Conservation (phyloP, 2,329 filamentous ascomycete species). For the Diaporthe ampelina region DNA sequence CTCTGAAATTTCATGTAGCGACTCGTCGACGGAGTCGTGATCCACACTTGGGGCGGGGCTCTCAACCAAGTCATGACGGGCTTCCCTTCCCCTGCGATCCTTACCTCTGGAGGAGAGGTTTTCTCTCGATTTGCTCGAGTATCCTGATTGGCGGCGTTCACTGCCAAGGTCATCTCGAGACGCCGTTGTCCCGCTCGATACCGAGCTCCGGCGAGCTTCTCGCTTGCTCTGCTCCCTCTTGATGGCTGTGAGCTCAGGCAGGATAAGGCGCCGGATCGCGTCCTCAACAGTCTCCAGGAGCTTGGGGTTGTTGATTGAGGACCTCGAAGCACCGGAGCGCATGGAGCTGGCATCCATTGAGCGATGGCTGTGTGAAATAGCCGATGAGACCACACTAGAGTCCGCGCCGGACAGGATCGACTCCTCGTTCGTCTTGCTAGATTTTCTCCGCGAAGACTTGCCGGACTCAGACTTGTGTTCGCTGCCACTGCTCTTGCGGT, state of each 20-base stretch:
- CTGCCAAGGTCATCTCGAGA: conserved; percentile 70
- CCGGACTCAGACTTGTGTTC: conserved; percentile 64
- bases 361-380: conserved; percentile 66
- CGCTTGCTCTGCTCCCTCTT: conserved; percentile 90
- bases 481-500: conserved; percentile 62
- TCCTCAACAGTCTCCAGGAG: conserved; percentile 93
- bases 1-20: conserved; percentile 55
- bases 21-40: conserved; percentile 61
- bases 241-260: conserved; percentile 91
- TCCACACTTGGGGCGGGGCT: conserved; percentile 63
- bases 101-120: conserved; percentile 56
- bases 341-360: conserved; percentile 69
- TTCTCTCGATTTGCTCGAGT: conserved; percentile 68
- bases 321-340: conserved; percentile 66
- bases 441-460: conserved; percentile 62
- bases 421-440: conserved; percentile 67
- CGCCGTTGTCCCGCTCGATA: conserved; percentile 68
- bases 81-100: conserved; percentile 65
- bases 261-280: conserved; percentile 87
- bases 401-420: conserved; percentile 67
- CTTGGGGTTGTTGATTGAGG: conserved; percentile 93
- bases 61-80: conserved; percentile 67
- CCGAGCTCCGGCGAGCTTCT: conserved; percentile 77
- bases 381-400: conserved; percentile 68
- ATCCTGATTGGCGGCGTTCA: conserved; percentile 68